Conservation (phyloP, 306 rosid species). For the Trifolium pratense region DNA sequence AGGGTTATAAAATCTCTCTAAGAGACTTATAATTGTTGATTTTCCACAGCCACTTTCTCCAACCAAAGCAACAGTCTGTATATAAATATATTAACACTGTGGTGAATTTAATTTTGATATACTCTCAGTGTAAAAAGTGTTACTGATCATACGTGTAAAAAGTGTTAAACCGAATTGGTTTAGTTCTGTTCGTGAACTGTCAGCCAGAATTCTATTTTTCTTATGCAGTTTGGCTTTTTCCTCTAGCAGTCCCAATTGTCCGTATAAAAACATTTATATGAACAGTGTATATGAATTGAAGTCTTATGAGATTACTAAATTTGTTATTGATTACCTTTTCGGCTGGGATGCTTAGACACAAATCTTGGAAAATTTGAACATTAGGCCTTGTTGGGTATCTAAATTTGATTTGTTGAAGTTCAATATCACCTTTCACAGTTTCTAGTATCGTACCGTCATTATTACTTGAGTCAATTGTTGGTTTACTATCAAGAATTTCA, state of each 20-base stretch:
- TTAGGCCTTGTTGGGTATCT: constrained; percentile 78
- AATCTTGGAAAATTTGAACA: constrained; percentile 67
- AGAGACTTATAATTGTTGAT: constrained; percentile 74
- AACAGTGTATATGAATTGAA: no score
- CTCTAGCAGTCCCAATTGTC: no score
- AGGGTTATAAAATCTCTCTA: constrained; percentile 83
- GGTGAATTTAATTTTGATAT: not conserved
- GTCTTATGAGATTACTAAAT: not conserved
- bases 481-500: constrained; percentile 71
- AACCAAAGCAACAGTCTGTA: constrained; percentile 84
- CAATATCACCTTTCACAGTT: constrained; percentile 57
- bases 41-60: constrained; percentile 96
- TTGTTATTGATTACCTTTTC: constrained; percentile 66
- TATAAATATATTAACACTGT: not conserved
- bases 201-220: no score
- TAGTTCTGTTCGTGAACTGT: no score
- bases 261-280: no score
- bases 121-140: no score
- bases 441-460: constrained; percentile 53
- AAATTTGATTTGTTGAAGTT: constrained; percentile 64
- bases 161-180: no score
- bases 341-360: constrained; percentile 67
- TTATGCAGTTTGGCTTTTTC: no score
- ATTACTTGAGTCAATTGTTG: constrained; percentile 68
- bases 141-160: no score